A percentile compares a stretch with the other conserved stretches of the same genome.
Conservation (phyloP, 495 filamentous ascomycete species). For the Penicillium taxi region DNA sequence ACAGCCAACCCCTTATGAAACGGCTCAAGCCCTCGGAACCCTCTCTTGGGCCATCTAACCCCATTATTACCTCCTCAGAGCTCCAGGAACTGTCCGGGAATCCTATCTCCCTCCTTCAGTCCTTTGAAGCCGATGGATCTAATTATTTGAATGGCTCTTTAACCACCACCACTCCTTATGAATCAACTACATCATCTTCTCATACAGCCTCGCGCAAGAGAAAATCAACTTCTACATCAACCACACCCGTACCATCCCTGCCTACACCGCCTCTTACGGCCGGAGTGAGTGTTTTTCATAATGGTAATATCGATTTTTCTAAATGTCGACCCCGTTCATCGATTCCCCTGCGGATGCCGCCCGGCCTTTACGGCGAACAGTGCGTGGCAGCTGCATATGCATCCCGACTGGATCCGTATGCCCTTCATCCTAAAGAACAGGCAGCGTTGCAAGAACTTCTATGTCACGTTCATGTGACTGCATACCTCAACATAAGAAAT, state of each 20-base stretch:
- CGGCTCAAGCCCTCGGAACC: slow-evolving; percentile 11
- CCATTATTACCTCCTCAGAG: slow-evolving; percentile 2
- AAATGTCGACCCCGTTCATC: slow-evolving; percentile 60
- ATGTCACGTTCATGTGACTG: slow-evolving; percentile 81
- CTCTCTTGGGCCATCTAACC: slow-evolving; percentile 1
- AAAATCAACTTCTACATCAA: slow-evolving; percentile 28
- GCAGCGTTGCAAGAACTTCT: slow-evolving; percentile 69
- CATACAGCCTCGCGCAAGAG: slow-evolving; percentile 18
- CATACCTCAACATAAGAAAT: slow-evolving; percentile 96
- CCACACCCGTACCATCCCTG: slow-evolving; percentile 10
- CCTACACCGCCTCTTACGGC: slow-evolving; percentile 10
- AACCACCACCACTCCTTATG: slow-evolving; percentile 21
- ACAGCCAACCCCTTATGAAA: slow-evolving; percentile 17
- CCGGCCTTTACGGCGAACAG: slow-evolving; percentile 74
- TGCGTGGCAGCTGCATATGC: slow-evolving; percentile 81
- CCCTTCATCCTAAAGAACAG: slow-evolving; percentile 81
- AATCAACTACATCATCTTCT: slow-evolving; percentile 23
- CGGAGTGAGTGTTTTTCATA: slow-evolving; percentile 10
- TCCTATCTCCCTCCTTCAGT: neutral
- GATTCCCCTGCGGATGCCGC: slow-evolving; percentile 65
- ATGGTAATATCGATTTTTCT: slow-evolving; percentile 17
- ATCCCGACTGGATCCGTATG: slow-evolving; percentile 82
- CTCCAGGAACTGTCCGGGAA: neutral
- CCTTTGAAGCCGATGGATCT: slow-evolving; percentile 4
- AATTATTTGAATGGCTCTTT: neutral